Conservation (phyloP, 2,329 filamentous ascomycete genomes). For the Coniochaeta hoffmannii region DNA sequence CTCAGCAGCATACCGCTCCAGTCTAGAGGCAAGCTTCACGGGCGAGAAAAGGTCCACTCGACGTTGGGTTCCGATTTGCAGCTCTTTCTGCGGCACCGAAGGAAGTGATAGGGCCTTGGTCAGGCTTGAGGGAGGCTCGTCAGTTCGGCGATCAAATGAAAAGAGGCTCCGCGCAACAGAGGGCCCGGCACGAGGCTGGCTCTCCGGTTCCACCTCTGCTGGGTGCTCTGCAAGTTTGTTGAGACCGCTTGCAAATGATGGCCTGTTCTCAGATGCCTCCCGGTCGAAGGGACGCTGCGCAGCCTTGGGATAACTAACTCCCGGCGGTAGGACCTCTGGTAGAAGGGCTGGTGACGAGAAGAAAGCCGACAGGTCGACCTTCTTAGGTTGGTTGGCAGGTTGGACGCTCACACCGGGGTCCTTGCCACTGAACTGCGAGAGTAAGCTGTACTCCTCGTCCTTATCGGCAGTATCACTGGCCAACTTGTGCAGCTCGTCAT, state of each 20-base stretch:
- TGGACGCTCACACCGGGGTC: background rate
- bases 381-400: constrained; percentile 20
- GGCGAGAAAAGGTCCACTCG: constrained; percentile 29
- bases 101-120: background rate
- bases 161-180: constrained; percentile 2
- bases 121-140: background rate
- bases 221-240: background rate
- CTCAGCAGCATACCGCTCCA: constrained; percentile 14
- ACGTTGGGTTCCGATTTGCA: constrained; percentile 21
- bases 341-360: constrained; percentile 47
- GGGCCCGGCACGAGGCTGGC: background rate
- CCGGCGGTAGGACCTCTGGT: constrained; percentile 19
- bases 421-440: constrained; percentile 23
- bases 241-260: background rate
- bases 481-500: constrained; percentile 21
- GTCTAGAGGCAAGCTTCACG: constrained; percentile 3
- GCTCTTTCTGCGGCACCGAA: constrained; percentile 25
- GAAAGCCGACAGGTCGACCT: constrained; percentile 44
- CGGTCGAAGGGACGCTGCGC: background rate
- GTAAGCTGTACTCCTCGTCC: constrained; percentile 36
- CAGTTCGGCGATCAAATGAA: background rate
- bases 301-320: constrained; percentile 8
- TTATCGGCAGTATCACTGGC: constrained; percentile 12
- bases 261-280: background rate
- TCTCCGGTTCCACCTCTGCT: background rate